Conservation (phyloP, 306 rosid genomes). For the Citrullus colocynthis region DNA sequence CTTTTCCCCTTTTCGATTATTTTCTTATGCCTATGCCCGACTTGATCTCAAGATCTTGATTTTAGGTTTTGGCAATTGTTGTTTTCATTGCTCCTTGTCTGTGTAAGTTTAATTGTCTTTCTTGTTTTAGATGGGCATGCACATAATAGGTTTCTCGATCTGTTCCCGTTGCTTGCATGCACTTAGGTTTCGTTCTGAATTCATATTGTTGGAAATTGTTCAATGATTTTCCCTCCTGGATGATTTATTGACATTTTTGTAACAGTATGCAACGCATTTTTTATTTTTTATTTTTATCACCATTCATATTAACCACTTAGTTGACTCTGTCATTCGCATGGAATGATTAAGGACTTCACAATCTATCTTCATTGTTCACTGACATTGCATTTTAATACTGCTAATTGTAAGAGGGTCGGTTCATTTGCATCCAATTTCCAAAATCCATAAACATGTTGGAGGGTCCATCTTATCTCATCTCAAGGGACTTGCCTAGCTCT, state of each 20-base stretch:
- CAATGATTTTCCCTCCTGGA: neutral
- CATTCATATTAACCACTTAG: neutral
- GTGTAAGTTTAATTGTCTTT: neutral
- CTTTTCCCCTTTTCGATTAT: neutral
- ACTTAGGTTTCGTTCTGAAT: slow-evolving; percentile 6
- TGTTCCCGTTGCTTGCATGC: slow-evolving; percentile 18
- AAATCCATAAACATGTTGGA: slow-evolving; percentile 34
- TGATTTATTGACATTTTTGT: neutral
- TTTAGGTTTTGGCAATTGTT: slow-evolving; percentile 5
- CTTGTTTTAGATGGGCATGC: slow-evolving; percentile 6
- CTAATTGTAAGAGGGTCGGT: slow-evolving; percentile 8
- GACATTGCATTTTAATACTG: slow-evolving; percentile 11
- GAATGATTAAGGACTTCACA: neutral
- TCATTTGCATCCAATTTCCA: slow-evolving; percentile 4
- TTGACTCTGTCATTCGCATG: neutral
- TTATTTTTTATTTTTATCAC: neutral
- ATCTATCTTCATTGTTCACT: slow-evolving; percentile 6
- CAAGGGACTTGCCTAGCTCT: slow-evolving; percentile 37
- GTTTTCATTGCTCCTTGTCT: neutral
- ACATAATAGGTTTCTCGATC: slow-evolving; percentile 10
- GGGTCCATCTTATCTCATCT: slow-evolving; percentile 37
- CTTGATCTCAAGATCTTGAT: slow-evolving; percentile 2
- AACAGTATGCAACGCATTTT: neutral
- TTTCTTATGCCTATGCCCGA: neutral
- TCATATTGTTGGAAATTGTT: slow-evolving; percentile 5